Evolutionary conservation across 305 asterid species (phyloP), one percentile per base, ranked within the genome.

Genomic region (Salvia sclarea): DNA sequence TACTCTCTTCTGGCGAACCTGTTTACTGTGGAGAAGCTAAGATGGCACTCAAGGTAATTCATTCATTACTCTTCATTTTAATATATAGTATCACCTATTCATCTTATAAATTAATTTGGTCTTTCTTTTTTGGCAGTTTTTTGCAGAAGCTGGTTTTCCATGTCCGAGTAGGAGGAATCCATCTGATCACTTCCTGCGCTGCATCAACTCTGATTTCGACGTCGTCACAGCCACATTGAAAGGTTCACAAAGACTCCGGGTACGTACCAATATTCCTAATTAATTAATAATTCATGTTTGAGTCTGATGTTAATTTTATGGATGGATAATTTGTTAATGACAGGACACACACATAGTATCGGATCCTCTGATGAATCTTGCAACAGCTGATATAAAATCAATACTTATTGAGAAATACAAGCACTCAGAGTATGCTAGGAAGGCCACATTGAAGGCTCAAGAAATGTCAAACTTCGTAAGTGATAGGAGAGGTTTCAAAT

Each of bases 111-210:
- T n/a, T n/a, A n/a, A n/a, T n/a, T n/a, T n/a, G n/a, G n/a, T n/a
- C n/a, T n/a, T n/a, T n/a, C n/a, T n/a, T n/a, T n/a, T n/a, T n/a
- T n/a, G n/a, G 44, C 79, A 92, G 98, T 92, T 92, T 73, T 92
- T 90, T 40, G 91, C 89, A 11, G 97, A 90, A 65, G 89, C 97
- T 12, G 98, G 98, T 5, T 90, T 88, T 54, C 95, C 97, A 10
- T 92, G 97, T 82, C 96, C 98, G 1, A 90, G 95, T 77, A 81
- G 94, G 79, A 84, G 96, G 74, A 92, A 90, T 64, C 98, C 98
- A 1, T 92, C 98, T 0, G 98, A 92, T 56, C 98, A 92, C 78
- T 92, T 92, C 84, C 79, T 92, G 35, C 86, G 98, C n/a, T 92
- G 98, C 56, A 67, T 92, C 41, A 92, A 92, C 76, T 85, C 97